Conservation (phyloP, 2,329 filamentous ascomycete species). For the Fusarium fujikuroi region DNA sequence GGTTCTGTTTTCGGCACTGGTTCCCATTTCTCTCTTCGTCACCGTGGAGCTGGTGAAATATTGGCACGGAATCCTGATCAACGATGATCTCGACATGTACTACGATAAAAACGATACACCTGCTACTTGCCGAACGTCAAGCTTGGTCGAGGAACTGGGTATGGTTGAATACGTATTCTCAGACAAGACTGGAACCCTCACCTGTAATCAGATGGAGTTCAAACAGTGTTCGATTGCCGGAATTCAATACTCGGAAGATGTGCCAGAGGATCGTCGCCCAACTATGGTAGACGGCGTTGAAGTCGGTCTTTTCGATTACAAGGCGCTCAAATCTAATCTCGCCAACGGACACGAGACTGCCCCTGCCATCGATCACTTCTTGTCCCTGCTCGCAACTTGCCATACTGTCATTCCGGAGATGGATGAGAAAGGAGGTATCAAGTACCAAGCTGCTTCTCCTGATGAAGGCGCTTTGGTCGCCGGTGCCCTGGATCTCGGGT, state of each 20-base stretch:
- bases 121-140: slow-evolving; percentile 94
- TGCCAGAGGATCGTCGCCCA: slow-evolving; percentile 89
- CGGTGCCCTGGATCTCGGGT: slow-evolving; percentile 85
- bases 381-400: slow-evolving; percentile 86
- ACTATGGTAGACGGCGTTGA: slow-evolving; percentile 81
- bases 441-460: slow-evolving; percentile 97
- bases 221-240: slow-evolving; percentile 93
- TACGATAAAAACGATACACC: slow-evolving; percentile 95
- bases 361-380: slow-evolving; percentile 77
- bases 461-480: slow-evolving; percentile 98
- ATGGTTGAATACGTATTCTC: slow-evolving; percentile 99
- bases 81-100: slow-evolving; percentile 97
- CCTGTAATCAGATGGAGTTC: slow-evolving; percentile 99
- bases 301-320: slow-evolving; percentile 86
- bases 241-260: slow-evolving; percentile 91
- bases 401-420: slow-evolving; percentile 97
- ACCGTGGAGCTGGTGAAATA: slow-evolving; percentile 98
- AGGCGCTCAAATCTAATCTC: slow-evolving; percentile 76
- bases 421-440: slow-evolving; percentile 84
- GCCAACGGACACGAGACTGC: slow-evolving; percentile 62
- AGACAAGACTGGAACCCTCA: slow-evolving; percentile 96
- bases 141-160: slow-evolving; percentile 93
- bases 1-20: slow-evolving; percentile 95
- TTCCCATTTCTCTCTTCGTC: slow-evolving; percentile 97
- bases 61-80: slow-evolving; percentile 96